Evolutionary conservation across 140 eudicot species (phyloP).

Genomic region (Anethum foeniculum): DNA sequence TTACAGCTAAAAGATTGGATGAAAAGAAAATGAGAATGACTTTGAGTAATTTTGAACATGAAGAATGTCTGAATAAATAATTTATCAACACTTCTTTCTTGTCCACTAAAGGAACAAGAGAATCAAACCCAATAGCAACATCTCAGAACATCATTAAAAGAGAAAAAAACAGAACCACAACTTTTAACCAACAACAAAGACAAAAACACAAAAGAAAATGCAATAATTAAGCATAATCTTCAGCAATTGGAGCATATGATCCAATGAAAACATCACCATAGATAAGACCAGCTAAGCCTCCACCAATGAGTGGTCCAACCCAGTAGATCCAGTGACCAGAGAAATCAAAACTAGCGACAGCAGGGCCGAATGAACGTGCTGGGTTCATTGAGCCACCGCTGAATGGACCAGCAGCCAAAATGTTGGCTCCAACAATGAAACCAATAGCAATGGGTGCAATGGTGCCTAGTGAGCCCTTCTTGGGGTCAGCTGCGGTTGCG

Average conservation of each 20-base stretch:
- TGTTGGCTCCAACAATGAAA: slow-evolving; percentile 46
- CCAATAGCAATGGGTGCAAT: slow-evolving; percentile 48
- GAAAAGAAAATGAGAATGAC: not conserved
- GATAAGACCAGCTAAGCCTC: slow-evolving; percentile 25
- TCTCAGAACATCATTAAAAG: not conserved
- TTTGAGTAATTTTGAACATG: not conserved
- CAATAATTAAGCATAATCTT: slow-evolving; percentile 10
- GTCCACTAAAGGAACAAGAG: not conserved
- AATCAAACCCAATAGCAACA: not conserved
- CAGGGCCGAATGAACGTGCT: slow-evolving; percentile 44
- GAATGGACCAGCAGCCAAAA: slow-evolving; percentile 42
- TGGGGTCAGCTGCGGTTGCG: slow-evolving; percentile 41
- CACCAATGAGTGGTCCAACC: slow-evolving; percentile 37
- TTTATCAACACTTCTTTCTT: slow-evolving; percentile 10
- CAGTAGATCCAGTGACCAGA: slow-evolving; percentile 37
- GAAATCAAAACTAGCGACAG: slow-evolving; percentile 33
- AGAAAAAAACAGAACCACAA: not conserved
- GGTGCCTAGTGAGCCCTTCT: slow-evolving; percentile 34
- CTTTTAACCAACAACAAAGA: not conserved
- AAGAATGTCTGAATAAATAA: not conserved
- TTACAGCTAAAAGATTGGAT: too few relatives aligned
- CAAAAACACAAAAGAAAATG: not conserved
- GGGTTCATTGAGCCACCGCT: slow-evolving; percentile 60
- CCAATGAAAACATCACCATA: slow-evolving; percentile 31
- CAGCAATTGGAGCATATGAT: slow-evolving; percentile 10